Evolutionary conservation across 1,139 yeast genomes (phyloP).

Genomic region (Kodamaea sp.): DNA sequence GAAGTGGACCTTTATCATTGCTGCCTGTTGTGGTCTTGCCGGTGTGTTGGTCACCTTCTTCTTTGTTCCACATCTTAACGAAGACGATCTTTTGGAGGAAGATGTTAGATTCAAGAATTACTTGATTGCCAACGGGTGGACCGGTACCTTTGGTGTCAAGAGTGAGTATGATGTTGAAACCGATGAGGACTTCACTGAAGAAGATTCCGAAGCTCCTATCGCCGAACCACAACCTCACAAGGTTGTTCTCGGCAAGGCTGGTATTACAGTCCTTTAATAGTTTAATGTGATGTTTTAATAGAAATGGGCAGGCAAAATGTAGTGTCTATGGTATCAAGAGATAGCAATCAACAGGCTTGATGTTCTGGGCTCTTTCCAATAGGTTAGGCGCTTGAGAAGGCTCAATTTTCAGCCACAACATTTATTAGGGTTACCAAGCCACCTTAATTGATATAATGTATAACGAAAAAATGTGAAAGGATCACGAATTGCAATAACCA

Average conservation of each 20-base stretch:
- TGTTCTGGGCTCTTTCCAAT: too few relatives aligned
- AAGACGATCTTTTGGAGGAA: conserved; percentile 66
- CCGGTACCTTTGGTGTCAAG: conserved; percentile 55
- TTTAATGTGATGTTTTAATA: neutral
- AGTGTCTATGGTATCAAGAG: too few relatives aligned
- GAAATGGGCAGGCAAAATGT: too few relatives aligned
- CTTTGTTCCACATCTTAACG: conserved; percentile 66
- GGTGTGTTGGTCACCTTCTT: conserved; percentile 64
- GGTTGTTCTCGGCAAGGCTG: too few relatives aligned
- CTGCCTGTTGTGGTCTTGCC: conserved; percentile 67
- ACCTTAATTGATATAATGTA: too few relatives aligned
- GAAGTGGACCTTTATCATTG: conserved; percentile 50
- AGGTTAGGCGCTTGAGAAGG: too few relatives aligned
- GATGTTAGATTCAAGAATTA: conserved; percentile 65
- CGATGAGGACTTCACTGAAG: conserved; percentile 8
- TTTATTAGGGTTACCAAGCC: too few relatives aligned
- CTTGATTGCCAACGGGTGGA: conserved; percentile 67
- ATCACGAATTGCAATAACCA: too few relatives aligned
- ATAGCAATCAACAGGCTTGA: too few relatives aligned
- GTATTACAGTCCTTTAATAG: neutral
- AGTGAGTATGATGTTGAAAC: conserved; percentile 19
- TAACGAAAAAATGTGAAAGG: too few relatives aligned
- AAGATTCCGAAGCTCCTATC: neutral
- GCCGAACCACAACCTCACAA: conserved; percentile 6
- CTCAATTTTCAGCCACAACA: too few relatives aligned